Percentiles rank a stretch among this genome's conserved stretches.
These are phyloP conservation scores for Podila minutissima DNA, from an alignment of 192 early-diverging fungal species.

Conservation along the genomic window DNA sequence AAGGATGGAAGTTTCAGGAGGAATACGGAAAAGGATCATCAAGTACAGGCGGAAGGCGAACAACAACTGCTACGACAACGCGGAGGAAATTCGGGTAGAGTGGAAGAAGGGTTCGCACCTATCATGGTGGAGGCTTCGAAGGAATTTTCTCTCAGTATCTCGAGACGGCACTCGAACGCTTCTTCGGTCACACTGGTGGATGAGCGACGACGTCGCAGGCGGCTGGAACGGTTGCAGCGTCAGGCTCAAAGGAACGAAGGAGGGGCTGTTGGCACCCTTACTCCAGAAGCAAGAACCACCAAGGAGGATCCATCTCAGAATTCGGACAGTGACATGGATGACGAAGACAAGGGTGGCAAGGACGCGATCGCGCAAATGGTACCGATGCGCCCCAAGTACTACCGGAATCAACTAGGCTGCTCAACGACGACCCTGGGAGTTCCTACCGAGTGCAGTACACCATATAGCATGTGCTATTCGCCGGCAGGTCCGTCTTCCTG, in stretches of 20 bases:
- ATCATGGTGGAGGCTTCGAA: not conserved
- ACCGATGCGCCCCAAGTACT: not conserved
- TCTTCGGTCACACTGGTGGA: constrained; percentile 28
- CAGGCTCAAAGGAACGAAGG: constrained; percentile 1
- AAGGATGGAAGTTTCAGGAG: not conserved
- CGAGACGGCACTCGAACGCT: constrained; percentile 5
- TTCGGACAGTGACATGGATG: not conserved
- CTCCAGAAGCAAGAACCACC: not conserved
- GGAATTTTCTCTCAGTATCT: not conserved
- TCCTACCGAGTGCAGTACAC: not conserved
- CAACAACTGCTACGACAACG: not conserved
- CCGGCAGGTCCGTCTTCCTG: not conserved
- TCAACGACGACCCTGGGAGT: not conserved
- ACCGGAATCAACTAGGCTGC: not conserved
- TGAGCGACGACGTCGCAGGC: not conserved
- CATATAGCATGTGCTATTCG: not conserved
- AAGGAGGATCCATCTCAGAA: not conserved
- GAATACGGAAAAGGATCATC: no score
- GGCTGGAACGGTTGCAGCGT: not conserved
- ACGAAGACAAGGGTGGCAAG: not conserved
- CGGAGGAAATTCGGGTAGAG: not conserved
- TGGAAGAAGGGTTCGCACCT: not conserved
- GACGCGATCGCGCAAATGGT: not conserved
- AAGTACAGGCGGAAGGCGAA: not conserved
- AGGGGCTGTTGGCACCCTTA: not conserved